phyloP scores from a whole-genome alignment of 305 asterid genomes.

The Fraxinus latifolia region DNA sequence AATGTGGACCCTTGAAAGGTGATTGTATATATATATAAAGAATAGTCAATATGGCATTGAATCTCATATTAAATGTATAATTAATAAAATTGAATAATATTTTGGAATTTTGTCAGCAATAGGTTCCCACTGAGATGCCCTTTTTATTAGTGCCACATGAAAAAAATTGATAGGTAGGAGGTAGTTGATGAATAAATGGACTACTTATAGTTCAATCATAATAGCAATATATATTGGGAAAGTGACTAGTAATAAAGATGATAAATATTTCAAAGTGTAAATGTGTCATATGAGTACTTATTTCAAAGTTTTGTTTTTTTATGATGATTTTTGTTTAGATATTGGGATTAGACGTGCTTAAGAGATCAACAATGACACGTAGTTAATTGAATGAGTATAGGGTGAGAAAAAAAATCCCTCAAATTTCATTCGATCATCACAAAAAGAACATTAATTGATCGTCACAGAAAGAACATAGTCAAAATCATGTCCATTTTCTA shows the following conservation, averaged over 20 bases:
- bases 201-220: slow-evolving; percentile 4
- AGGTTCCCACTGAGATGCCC: slow-evolving; percentile 28
- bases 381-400: not conserved
- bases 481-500: not conserved
- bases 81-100: not conserved
- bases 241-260: not conserved
- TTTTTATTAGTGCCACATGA: slow-evolving; percentile 23
- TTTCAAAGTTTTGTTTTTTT: not conserved
- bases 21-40: not conserved
- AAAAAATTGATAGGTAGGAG: slow-evolving; percentile 15
- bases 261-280: not conserved
- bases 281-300: not conserved
- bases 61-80: not conserved
- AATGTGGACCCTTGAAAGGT: not conserved
- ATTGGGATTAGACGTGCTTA: not conserved
- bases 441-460: not conserved
- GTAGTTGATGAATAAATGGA: slow-evolving; percentile 13
- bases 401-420: not conserved
- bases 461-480: not conserved
- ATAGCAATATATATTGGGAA: not conserved
- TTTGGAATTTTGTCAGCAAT: slow-evolving; percentile 12
- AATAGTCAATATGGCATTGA: not conserved
- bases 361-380: not conserved
- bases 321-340: not conserved
- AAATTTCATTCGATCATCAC: not conserved